Conservation (phyloP, 257 asterid genomes). For the Marsdenia floribunda region DNA sequence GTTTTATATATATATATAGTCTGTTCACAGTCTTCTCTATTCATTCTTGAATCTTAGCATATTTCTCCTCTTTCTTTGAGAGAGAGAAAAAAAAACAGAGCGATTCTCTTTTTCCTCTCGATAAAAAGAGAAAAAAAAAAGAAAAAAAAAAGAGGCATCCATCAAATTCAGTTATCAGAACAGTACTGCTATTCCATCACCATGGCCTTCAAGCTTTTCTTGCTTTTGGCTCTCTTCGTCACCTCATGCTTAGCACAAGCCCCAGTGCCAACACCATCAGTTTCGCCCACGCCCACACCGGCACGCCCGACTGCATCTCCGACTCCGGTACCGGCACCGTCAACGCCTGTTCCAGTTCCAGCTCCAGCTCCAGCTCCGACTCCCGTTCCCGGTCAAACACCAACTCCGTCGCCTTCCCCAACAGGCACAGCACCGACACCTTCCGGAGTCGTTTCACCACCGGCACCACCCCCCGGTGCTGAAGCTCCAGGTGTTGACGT, state of each 20-base stretch:
- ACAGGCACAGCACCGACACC: slow-evolving; percentile 28
- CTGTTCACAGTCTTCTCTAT: slow-evolving; percentile 24
- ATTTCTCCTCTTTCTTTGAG: slow-evolving; percentile 12
- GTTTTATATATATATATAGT: slow-evolving; percentile 15
- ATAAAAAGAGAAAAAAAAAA: background rate
- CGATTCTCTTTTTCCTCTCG: background rate
- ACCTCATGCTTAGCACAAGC: slow-evolving; percentile 58
- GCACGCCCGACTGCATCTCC: slow-evolving; percentile 10
- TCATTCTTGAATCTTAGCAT: slow-evolving; percentile 15
- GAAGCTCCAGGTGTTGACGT: slow-evolving; percentile 25
- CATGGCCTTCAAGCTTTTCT: slow-evolving; percentile 43
- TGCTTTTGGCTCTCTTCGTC: slow-evolving; percentile 46
- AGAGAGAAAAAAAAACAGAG: background rate
- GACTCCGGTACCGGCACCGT: slow-evolving; percentile 2
- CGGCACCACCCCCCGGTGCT: slow-evolving; percentile 32
- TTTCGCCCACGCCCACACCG: slow-evolving; percentile 28
- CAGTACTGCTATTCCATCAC: background rate
- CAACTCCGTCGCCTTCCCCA: slow-evolving; percentile 16
- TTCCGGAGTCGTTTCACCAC: slow-evolving; percentile 21
- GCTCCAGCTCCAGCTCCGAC: slow-evolving; percentile 22
- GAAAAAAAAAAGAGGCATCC: background rate
- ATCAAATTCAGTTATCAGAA: background rate
- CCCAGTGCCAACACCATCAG: slow-evolving; percentile 33
- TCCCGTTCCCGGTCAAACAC: slow-evolving; percentile 18
- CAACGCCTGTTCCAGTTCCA: slow-evolving; percentile 15